phyloP scores from a whole-genome alignment of 345 rosid species.

The Rubroshorea leprosula region DNA sequence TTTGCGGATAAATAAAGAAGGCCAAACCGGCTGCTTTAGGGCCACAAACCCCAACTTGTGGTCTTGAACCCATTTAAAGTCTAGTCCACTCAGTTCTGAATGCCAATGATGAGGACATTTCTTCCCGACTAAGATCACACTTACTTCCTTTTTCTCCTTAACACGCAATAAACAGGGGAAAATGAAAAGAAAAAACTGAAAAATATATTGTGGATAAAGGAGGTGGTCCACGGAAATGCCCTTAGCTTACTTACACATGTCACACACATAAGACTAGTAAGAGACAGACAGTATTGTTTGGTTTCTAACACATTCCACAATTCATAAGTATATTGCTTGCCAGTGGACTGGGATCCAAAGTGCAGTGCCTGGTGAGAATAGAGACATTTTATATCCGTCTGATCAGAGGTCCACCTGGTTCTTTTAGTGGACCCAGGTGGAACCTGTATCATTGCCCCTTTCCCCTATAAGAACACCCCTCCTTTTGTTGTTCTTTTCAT shows the following conservation, averaged over 20 bases:
- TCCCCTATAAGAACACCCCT: slow-evolving; percentile 19
- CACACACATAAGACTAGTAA: too few species aligned
- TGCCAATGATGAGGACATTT: background rate
- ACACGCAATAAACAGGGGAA: too few species aligned
- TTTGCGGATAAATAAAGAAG: too few species aligned
- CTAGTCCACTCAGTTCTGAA: slow-evolving; percentile 7
- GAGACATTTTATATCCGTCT: slow-evolving; percentile 9
- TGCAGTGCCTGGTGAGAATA: slow-evolving; percentile 13
- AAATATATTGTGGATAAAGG: too few species aligned
- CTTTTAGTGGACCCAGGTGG: slow-evolving; percentile 11
- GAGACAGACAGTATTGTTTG: too few species aligned
- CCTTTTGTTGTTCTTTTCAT: slow-evolving; percentile 12
- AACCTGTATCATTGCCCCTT: slow-evolving; percentile 16
- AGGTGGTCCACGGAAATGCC: too few species aligned
- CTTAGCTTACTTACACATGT: too few species aligned
- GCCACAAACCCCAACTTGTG: slow-evolving; percentile 5
- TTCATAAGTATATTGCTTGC: slow-evolving; percentile 11
- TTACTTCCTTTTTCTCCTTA: background rate
- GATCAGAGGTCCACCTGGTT: slow-evolving; percentile 10
- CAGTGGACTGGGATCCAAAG: slow-evolving; percentile 18
- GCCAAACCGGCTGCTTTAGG: too few species aligned
- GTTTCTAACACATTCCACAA: too few species aligned
- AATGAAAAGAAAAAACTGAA: too few species aligned
- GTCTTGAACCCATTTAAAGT: slow-evolving; percentile 1
- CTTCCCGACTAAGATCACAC: background rate